Evolutionary conservation across 768 basidiomycete genomes (phyloP), one percentile per base, ranked within the genome.

Genomic region (Trametes gibbosa): DNA sequence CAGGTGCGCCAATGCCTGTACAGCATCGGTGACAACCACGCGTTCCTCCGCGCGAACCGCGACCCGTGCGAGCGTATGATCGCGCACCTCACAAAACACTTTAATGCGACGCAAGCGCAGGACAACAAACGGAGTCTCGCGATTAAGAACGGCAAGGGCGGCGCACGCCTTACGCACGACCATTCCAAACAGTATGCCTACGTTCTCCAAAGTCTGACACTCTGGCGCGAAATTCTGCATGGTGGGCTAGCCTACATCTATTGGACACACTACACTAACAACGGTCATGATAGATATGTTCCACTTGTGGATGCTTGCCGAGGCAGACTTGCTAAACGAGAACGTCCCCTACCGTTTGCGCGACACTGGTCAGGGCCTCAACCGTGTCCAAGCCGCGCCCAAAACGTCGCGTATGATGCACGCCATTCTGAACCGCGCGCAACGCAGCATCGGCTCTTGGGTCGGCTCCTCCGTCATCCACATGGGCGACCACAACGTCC

Each of bases 381-480:
- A 94, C 73, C 87, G 92, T 45, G 90, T 94, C 12, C 92, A 93
- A 69, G 83, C 85, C 0, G 83, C 92, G 2, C 92, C 92, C 13
- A 93, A 92, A 72, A 94, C 92, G 2, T 85, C 90, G n/a, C 84
- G 89, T 27, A 86, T 90, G 84, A 93, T 93, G 92, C 90, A 92
- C 69, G 81, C 80, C 24, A 92, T 94, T 66, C 82, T 94, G 29
- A 84, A 92, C 66, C 89, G 88, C 66, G 89, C 92, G 0, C 92
- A 94, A 66, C 79, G 81, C 60, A 87, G 85, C 62, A 86, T 93
- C 14, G 92, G 91, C 0, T 80, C 80, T 37, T 93, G 92, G 92
- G 82, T 92, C 56, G 92, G 92, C 41, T 92, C 86, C 12, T 89
- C 87, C 53, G 90, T 90, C 63, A 90, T 92, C 62, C 91, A 93